These are phyloP conservation scores for Euclidium syriacum DNA, from an alignment of 345 rosid genomes.

Conservation along the genomic window DNA sequence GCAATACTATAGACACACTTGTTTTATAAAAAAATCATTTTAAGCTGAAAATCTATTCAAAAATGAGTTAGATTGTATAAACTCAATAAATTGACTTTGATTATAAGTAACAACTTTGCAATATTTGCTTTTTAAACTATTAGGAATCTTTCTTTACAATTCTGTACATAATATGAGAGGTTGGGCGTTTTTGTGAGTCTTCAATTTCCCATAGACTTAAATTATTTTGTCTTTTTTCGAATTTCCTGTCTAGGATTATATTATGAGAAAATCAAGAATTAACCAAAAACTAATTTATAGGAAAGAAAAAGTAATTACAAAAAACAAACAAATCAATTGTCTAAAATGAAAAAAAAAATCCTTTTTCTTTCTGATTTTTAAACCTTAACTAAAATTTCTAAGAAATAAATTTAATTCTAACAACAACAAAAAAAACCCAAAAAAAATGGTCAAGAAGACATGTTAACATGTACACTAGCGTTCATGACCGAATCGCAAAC, in stretches of 20 bases:
- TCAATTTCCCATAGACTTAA: background rate
- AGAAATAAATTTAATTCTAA: background rate
- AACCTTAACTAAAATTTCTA: background rate
- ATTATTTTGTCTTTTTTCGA: background rate
- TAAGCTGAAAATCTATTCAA: background rate
- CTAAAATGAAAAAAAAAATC: background rate
- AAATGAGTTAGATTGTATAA: background rate
- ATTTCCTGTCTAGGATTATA: background rate
- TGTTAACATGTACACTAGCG: constrained; percentile 64
- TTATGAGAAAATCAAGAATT: background rate
- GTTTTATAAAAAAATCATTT: no score
- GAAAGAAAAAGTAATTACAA: background rate
- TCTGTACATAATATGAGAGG: background rate
- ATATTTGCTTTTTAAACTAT: background rate
- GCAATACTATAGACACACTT: background rate
- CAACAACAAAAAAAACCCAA: background rate
- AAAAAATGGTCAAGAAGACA: constrained; percentile 28
- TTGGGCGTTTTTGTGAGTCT: background rate
- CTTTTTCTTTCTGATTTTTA: background rate
- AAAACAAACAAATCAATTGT: background rate
- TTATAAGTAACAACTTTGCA: constrained; percentile 11
- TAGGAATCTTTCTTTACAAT: background rate
- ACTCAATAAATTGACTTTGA: background rate
- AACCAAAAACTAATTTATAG: background rate
- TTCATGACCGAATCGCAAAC: constrained; percentile 44